Base-by-base conservation (phyloP, 345 rosid genomes). In the Pseudoturritis turrita region DNA sequence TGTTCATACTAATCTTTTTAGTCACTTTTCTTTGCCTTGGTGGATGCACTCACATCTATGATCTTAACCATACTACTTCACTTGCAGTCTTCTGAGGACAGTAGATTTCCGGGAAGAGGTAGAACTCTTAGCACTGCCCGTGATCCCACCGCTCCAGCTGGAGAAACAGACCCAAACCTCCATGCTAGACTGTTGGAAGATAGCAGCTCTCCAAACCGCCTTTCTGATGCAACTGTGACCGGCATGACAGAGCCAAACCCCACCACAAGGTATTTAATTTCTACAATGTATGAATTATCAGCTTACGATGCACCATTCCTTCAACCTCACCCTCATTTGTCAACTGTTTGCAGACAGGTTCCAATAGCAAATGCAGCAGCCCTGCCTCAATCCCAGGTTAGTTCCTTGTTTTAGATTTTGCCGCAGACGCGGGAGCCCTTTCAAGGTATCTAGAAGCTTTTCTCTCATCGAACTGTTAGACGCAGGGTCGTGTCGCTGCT, bases 51-150 rank as follows among this genome's bases (percentile, higher is more conserved):
- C 37, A 26, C 44, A 50, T 28, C 14, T 64, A 21, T 14, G 49
- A 40, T 40, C 50, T n/a, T 56, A 45, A 76, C 60, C 47, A 64
- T 72, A 68, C 26, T 65, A 50, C 7, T 46, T 57, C 21, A 49
- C 50, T 10, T 70, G 75, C 85, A 93, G 94, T 70, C 95, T 57
- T 67, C 83, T 9, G 82, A 85, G 80, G 96, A 88, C 56, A 76
- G 67, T 54, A 81, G 96, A 75, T 95, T 91, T 79, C 96, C 96
- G 18, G 97, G 99, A 47, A 79, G 79, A 65, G 97, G 88, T 57
- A 88, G 97, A 77, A 75, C 89, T 45, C 90, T 95, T 63, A 83
- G 74, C 77, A 66, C 90, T 15, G 56, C 57, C 25, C 84, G 72
- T 80, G 75, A 64, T 78, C 85, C 75, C 74, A 79, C 73, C 4